Evolutionary conservation across 2,329 filamentous ascomycete species (phyloP).

Genomic region (Penicillium sp.): DNA sequence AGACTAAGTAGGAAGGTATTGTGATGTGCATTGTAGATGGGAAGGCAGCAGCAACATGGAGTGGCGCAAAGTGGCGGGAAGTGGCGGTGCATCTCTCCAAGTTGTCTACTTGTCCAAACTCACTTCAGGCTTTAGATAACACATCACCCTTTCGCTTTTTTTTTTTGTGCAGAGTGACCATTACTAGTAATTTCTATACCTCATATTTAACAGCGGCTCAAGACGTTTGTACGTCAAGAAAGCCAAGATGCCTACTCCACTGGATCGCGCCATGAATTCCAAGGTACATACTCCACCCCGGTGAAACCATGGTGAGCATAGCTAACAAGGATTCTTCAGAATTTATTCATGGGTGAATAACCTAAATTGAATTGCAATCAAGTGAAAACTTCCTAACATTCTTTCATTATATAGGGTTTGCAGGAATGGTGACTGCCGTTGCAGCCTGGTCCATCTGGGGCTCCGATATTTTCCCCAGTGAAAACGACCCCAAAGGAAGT

Average conservation of each 20-base stretch:
- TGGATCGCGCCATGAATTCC: slow-evolving; percentile 69
- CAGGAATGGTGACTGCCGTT: slow-evolving; percentile 76
- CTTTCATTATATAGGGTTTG: slow-evolving; percentile 62
- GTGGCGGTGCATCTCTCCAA: slow-evolving; percentile 12
- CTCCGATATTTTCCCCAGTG: slow-evolving; percentile 74
- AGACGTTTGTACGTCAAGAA: background rate
- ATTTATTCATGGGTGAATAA: slow-evolving; percentile 64
- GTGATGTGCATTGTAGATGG: background rate
- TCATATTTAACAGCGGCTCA: background rate
- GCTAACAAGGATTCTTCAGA: slow-evolving; percentile 48
- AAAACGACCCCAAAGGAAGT: slow-evolving; percentile 75
- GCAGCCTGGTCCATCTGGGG: slow-evolving; percentile 85
- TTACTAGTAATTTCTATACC: background rate
- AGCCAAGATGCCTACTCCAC: slow-evolving; percentile 62
- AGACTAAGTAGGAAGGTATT: background rate
- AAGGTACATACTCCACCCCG: slow-evolving; percentile 52
- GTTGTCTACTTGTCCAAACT: slow-evolving; percentile 8
- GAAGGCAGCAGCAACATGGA: slow-evolving; percentile 2
- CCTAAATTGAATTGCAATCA: background rate
- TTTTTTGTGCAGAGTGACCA: background rate
- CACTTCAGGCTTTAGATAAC: background rate
- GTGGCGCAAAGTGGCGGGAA: slow-evolving; percentile 6
- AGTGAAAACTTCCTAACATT: slow-evolving; percentile 23
- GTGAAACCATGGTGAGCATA: background rate
- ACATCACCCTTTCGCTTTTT: background rate